Percentiles rank a stretch among this genome's conserved stretches.
Conservation (phyloP, 2,329 filamentous ascomycete species). For the Arthrobotrys iridis region DNA sequence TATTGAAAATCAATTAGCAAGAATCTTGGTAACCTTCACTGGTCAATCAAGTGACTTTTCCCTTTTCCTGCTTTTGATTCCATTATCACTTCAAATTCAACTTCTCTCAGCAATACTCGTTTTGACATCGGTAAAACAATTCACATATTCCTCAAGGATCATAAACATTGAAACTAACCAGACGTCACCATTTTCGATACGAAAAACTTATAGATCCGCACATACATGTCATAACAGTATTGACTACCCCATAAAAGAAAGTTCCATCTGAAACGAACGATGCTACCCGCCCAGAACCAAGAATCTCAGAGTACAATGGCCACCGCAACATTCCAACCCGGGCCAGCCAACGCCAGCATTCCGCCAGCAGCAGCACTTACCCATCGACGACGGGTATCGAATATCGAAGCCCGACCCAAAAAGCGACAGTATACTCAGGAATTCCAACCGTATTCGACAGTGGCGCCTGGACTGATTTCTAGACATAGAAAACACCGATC, state of each 20-base stretch:
- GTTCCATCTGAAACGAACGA: slow-evolving; percentile 39
- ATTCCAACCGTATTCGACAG: slow-evolving; percentile 44
- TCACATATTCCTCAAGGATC: slow-evolving; percentile 24
- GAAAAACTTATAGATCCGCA: slow-evolving; percentile 1
- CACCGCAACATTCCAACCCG: slow-evolving; percentile 51
- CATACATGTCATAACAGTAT: slow-evolving; percentile 28
- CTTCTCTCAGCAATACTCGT: slow-evolving; percentile 15
- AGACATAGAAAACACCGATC: slow-evolving; percentile 51
- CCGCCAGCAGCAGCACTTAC: slow-evolving; percentile 39
- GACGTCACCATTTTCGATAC: background rate
- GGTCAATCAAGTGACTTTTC: slow-evolving; percentile 25
- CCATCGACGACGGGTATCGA: slow-evolving; percentile 48
- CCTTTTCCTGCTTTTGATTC: background rate
- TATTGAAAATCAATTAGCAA: slow-evolving; percentile 11
- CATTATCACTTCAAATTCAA: background rate
- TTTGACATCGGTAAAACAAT: slow-evolving; percentile 25
- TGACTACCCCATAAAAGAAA: slow-evolving; percentile 8
- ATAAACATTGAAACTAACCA: slow-evolving; percentile 11
- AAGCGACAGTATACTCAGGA: slow-evolving; percentile 47
- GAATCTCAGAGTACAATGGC: slow-evolving; percentile 52
- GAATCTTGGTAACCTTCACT: slow-evolving; percentile 45
- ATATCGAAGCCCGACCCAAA: slow-evolving; percentile 43
- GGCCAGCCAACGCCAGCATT: slow-evolving; percentile 47
- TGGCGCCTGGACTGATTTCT: slow-evolving; percentile 35
- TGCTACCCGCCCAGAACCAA: slow-evolving; percentile 53